These are phyloP conservation scores for Peterozyma toletana DNA, from an alignment of 805 yeast species.

Conservation along the genomic window DNA sequence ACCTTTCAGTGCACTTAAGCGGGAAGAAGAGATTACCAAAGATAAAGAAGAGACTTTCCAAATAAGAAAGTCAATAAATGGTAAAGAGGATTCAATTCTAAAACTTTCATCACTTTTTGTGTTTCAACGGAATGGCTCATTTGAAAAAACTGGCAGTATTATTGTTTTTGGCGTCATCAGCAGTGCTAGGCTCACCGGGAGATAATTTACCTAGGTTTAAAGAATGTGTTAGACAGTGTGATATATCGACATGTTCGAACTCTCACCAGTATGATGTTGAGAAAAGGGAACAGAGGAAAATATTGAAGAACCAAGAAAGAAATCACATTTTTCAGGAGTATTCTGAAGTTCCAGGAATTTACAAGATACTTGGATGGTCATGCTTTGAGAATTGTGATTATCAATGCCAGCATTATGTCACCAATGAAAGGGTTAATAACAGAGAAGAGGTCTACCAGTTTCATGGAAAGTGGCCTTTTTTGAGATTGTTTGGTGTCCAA, in stretches of 20 bases:
- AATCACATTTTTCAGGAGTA: conserved; percentile 26
- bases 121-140: too few relatives aligned
- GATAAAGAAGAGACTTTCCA: too few relatives aligned
- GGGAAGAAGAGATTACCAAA: too few relatives aligned
- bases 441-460: conserved; percentile 68
- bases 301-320: conserved; percentile 23
- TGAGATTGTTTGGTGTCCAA: conserved; percentile 71
- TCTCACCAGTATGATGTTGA: conserved; percentile 19
- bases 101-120: too few relatives aligned
- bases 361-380: conserved; percentile 54
- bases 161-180: not conserved
- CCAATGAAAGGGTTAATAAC: conserved; percentile 38
- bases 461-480: conserved; percentile 98
- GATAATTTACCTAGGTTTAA: conserved; percentile 51
- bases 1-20: too few relatives aligned
- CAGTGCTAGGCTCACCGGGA: conserved; percentile 43
- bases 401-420: conserved; percentile 77
- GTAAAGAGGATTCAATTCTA: too few relatives aligned
- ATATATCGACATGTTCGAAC: conserved; percentile 21
- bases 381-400: conserved; percentile 85
- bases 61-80: too few relatives aligned
- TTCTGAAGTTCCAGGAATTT: conserved; percentile 34
- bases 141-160: too few relatives aligned
- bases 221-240: conserved; percentile 49
- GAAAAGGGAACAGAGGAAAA: conserved; percentile 12